Evolutionary conservation across 2,329 filamentous ascomycete genomes (phyloP).

Genomic region (Thielaviopsis ethacetica): DNA sequence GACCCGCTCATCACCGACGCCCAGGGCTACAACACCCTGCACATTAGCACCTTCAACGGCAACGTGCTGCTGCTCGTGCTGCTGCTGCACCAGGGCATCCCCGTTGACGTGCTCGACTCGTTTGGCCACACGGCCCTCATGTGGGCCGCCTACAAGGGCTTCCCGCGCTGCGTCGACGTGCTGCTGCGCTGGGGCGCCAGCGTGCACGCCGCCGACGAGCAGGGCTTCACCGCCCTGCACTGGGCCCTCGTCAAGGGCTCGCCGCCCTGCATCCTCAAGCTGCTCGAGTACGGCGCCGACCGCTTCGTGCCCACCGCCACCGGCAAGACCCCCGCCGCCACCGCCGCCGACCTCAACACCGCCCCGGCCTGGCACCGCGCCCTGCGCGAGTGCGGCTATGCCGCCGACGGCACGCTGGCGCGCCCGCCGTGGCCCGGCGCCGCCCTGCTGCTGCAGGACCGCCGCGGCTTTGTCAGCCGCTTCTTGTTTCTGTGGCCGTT

Average conservation of each 20-base stretch:
- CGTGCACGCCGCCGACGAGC: slow-evolving; percentile 77
- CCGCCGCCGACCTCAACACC: slow-evolving; percentile 83
- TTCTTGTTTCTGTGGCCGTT: slow-evolving; percentile 89
- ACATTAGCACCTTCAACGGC: slow-evolving; percentile 92
- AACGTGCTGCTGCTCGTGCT: slow-evolving; percentile 82
- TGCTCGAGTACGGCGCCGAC: slow-evolving; percentile 91
- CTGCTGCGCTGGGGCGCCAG: slow-evolving; percentile 91
- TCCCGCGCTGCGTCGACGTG: slow-evolving; percentile 76
- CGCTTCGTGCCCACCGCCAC: slow-evolving; percentile 77
- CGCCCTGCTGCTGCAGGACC: slow-evolving; percentile 58
- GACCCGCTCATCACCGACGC: slow-evolving; percentile 85
- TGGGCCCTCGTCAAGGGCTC: slow-evolving; percentile 95
- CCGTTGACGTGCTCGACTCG: slow-evolving; percentile 76
- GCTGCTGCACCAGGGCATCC: slow-evolving; percentile 85
- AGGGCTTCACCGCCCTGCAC: slow-evolving; percentile 85
- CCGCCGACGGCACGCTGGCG: slow-evolving; percentile 57
- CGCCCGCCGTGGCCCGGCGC: slow-evolving; percentile 56
- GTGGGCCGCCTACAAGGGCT: slow-evolving; percentile 99
- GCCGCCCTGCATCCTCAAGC: slow-evolving; percentile 74
- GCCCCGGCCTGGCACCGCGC: slow-evolving; percentile 66
- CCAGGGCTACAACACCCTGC: slow-evolving; percentile 94
- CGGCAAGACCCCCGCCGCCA: slow-evolving; percentile 77
- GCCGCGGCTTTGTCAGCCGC: slow-evolving; percentile 59
- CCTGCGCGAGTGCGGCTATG: slow-evolving; percentile 69
- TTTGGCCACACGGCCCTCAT: slow-evolving; percentile 90